Base-by-base conservation (phyloP, 2,329 filamentous ascomycete species). In the Ophiocordyceps unilateralis region DNA sequence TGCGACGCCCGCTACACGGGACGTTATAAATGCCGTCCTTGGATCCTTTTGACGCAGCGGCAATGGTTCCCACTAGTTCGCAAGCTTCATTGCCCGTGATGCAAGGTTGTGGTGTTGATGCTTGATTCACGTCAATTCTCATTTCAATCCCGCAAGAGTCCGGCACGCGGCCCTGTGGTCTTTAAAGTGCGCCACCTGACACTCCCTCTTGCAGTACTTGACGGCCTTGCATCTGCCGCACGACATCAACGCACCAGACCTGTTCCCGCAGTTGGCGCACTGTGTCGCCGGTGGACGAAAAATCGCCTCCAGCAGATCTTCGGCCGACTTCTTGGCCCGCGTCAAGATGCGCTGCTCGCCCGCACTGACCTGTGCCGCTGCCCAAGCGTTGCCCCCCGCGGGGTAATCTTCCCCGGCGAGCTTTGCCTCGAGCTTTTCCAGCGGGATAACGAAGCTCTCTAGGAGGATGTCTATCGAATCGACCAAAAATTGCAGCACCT, bases 371-470 rank as follows among this genome's bases (percentile, higher is more conserved):
- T 60, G 57, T 42, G 56, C 57, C 46, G 55, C 58, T 46, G 57
- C 55, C 58, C 58, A 60, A 49, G 57, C 50, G 48, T 59, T 59
- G 39, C 57, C 48, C 40, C 56, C 55, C 23, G 43, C n/a, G 44
- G 54, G 41, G 49, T 59, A 58, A 44, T 54, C 48, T 43, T 51
- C 52, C 43, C 53, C 48, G 23, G 51, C 49, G 43, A 60, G 53
- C 47, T 55, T 52, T 46, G 53, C 50, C 48, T 57, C 50, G 43
- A 61, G 49, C 48, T 48, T 52, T 48, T 57, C 55, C 41, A 56
- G 48, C 42, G 47, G 53, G 46, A 46, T 55, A 47, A 44, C 52
- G 47, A 60, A 60, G 41, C 49, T 45, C 41, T 55, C 46, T 26
- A 61, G 48, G 47, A 60, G 47, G 42, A 36, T 41, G 40, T 41